These are phyloP conservation scores for Baudoinia panamericana DNA, from an alignment of 495 filamentous ascomycete genomes.

Conservation along the genomic window DNA sequence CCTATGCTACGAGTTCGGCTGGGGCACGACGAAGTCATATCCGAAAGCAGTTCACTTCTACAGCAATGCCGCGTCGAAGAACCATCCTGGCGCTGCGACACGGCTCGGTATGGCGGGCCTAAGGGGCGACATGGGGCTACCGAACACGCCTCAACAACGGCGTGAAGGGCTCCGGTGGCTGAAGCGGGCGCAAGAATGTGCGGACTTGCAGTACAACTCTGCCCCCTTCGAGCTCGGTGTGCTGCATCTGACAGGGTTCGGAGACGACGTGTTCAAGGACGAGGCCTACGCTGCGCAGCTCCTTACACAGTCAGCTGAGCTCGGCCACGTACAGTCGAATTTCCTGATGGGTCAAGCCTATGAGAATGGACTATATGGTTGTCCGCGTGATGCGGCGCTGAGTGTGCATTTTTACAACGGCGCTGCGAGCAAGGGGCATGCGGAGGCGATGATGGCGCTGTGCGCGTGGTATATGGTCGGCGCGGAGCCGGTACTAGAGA, in stretches of 20 bases:
- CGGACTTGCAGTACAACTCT: conserved; percentile 81
- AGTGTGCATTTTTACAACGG: conserved; percentile 96
- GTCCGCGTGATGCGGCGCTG: conserved; percentile 79
- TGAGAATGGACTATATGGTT: conserved; percentile 77
- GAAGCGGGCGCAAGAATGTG: conserved; percentile 77
- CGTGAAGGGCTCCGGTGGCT: conserved; percentile 94
- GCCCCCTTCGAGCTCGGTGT: conserved; percentile 84
- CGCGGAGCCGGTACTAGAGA: conserved; percentile 81
- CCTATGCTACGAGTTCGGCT: conserved; percentile 95
- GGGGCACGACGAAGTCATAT: conserved; percentile 80
- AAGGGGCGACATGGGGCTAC: conserved; percentile 67
- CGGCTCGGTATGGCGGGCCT: conserved; percentile 84
- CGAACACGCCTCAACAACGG: conserved; percentile 59
- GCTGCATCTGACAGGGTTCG: conserved; percentile 78
- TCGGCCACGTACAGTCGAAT: conserved; percentile 75
- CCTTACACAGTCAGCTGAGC: conserved; percentile 83
- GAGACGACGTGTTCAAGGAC: conserved; percentile 85
- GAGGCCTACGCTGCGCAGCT: conserved; percentile 83
- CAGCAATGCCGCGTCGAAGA: conserved; percentile 77
- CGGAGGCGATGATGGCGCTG: conserved; percentile 94
- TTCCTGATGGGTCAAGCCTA: conserved; percentile 91
- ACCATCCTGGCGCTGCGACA: conserved; percentile 88
- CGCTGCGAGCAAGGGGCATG: conserved; percentile 70
- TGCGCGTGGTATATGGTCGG: conserved; percentile 98
- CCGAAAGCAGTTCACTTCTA: conserved; percentile 89